phyloP scores from a whole-genome alignment of 345 rosid species.

The Raphanus sativus region DNA sequence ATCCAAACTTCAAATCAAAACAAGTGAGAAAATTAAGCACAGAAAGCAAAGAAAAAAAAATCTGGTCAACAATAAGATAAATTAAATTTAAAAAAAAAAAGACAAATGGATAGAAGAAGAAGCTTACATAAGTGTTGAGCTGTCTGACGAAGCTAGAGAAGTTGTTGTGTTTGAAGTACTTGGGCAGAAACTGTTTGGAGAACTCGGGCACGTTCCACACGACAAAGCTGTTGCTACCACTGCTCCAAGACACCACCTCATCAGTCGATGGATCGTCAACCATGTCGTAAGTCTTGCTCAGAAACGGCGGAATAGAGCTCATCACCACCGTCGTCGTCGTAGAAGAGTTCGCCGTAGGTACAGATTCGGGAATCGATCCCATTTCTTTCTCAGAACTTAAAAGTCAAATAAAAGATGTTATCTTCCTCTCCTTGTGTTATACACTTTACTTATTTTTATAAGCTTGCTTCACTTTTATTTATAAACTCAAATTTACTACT shows the following conservation, averaged over 20 bases:
- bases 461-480: background rate
- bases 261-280: constrained; percentile 56
- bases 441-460: background rate
- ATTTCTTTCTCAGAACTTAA: background rate
- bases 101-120: background rate
- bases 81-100: background rate
- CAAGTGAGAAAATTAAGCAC: background rate
- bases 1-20: background rate
- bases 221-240: constrained; percentile 50
- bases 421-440: background rate
- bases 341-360: constrained; percentile 9
- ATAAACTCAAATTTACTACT: background rate
- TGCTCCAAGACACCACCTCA: constrained; percentile 57
- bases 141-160: constrained; percentile 68
- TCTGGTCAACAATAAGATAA: background rate
- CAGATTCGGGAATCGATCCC: constrained; percentile 42
- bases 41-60: background rate
- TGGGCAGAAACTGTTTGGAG: constrained; percentile 49
- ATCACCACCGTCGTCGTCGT: constrained; percentile 7
- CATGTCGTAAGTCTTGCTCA: constrained; percentile 58
- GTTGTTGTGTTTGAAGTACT: constrained; percentile 63
- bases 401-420: background rate
- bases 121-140: constrained; percentile 57
- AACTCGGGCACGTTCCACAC: constrained; percentile 63
- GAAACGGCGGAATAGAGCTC: constrained; percentile 55